Percentiles rank a stretch among this genome's conserved stretches.
These are phyloP conservation scores for Trichoderma parareesei DNA, from an alignment of 495 filamentous ascomycete species.

Conservation along the genomic window DNA sequence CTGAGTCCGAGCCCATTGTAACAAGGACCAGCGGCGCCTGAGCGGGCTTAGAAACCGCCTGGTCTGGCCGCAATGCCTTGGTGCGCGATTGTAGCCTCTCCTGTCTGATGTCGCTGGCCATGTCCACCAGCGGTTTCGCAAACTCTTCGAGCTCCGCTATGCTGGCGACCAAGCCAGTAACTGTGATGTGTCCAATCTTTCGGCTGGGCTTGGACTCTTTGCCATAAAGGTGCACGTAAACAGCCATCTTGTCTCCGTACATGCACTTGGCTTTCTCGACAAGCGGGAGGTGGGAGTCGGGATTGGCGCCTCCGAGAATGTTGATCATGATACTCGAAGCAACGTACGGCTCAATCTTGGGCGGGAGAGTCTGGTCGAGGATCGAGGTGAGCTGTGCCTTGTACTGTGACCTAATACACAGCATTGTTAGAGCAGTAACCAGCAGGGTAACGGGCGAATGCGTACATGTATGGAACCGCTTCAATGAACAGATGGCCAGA, in stretches of 20 bases:
- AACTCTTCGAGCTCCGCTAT: constrained; percentile 52
- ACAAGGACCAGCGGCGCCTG: constrained; percentile 57
- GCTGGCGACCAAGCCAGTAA: constrained; percentile 49
- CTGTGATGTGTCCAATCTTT: constrained; percentile 92
- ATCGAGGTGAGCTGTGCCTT: constrained; percentile 85
- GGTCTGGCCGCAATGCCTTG: constrained; percentile 22
- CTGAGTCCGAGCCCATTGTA: constrained; percentile 93
- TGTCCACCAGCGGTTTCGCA: constrained; percentile 57
- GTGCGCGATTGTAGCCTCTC: constrained; percentile 36
- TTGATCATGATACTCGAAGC: constrained; percentile 86
- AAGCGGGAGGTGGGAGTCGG: constrained; percentile 61
- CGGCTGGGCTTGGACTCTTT: constrained; percentile 80
- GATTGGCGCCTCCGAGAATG: constrained; percentile 71
- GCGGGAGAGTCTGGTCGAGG: constrained; percentile 61
- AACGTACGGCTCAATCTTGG: constrained; percentile 51
- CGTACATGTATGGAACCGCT: constrained; percentile 57
- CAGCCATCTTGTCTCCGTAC: constrained; percentile 40
- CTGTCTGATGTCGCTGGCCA: constrained; percentile 56
- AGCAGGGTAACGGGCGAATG: background rate
- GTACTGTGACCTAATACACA: constrained; percentile 57
- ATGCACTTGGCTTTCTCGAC: constrained; percentile 54
- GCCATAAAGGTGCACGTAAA: constrained; percentile 77
- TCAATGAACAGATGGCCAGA: constrained; percentile 97
- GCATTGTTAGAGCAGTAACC: background rate
- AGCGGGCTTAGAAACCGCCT: constrained; percentile 21